Conservation (phyloP, 805 yeast species). For the Wickerhamiella occidentalis region DNA sequence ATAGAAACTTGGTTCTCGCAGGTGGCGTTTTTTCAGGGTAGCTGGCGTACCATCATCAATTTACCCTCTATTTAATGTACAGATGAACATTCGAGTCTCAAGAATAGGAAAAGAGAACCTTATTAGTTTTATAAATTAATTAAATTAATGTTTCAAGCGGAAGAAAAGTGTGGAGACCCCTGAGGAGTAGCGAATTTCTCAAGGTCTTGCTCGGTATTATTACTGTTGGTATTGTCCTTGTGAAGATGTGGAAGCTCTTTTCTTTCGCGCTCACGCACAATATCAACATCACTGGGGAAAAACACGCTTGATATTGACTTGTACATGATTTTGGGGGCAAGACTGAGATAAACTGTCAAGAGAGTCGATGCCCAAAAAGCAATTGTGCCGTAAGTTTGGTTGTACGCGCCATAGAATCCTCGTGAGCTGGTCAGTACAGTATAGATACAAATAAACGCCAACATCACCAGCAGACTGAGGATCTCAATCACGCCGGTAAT, state of each 20-base stretch:
- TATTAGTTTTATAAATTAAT: neutral
- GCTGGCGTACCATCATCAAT: too few relatives aligned
- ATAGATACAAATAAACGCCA: constrained; percentile 73
- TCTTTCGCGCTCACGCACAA: constrained; percentile 40
- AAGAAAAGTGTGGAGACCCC: neutral
- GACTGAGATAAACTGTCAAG: constrained; percentile 41
- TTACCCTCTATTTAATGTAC: neutral
- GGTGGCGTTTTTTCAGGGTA: constrained; percentile 69
- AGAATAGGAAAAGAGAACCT: neutral
- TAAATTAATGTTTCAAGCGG: neutral
- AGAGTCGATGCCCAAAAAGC: constrained; percentile 55
- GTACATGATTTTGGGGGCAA: constrained; percentile 49
- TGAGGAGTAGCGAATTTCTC: neutral
- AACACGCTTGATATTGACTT: constrained; percentile 42
- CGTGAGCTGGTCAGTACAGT: constrained; percentile 40
- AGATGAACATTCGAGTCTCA: neutral
- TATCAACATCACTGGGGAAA: constrained; percentile 55
- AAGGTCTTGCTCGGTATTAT: neutral
- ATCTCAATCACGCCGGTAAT: constrained; percentile 40
- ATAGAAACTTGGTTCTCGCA: constrained; percentile 81
- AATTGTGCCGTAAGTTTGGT: constrained; percentile 47
- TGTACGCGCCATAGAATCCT: constrained; percentile 54
- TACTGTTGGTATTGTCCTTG: neutral
- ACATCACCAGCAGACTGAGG: constrained; percentile 46
- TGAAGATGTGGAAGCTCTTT: neutral